Conservation (phyloP, 192 early-diverging fungal species). For the Pilobolus umbonatus region DNA sequence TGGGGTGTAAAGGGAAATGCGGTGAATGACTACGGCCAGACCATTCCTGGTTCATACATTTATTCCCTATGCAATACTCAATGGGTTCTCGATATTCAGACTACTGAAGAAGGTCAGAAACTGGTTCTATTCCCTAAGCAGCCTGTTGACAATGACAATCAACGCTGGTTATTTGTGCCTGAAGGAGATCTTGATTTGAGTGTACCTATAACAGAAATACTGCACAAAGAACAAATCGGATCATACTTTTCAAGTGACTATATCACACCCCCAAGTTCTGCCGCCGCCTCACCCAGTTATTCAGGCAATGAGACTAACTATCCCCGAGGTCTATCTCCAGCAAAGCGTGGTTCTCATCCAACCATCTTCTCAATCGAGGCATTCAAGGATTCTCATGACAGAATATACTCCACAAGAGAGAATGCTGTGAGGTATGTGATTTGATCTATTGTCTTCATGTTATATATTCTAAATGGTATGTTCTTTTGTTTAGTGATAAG, state of each 20-base stretch:
- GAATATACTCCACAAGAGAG: constrained; percentile 19
- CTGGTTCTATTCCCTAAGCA: constrained; percentile 26
- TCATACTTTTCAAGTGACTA: neutral
- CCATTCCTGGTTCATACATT: constrained; percentile 19
- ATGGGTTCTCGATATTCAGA: constrained; percentile 32
- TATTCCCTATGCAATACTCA: constrained; percentile 25
- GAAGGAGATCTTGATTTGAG: constrained; percentile 7
- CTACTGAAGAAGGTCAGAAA: constrained; percentile 2
- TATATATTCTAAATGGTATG: neutral
- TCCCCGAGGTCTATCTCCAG: constrained; percentile 13
- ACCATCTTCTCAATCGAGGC: constrained; percentile 16
- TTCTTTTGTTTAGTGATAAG: constrained; percentile 28
- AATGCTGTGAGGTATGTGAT: constrained; percentile 16
- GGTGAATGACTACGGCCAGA: constrained; percentile 10
- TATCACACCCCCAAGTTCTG: constrained; percentile 9
- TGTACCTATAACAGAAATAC: constrained; percentile 6
- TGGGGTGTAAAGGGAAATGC: constrained; percentile 24
- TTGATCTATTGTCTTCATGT: neutral
- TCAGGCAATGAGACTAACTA: neutral
- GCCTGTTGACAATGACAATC: constrained; percentile 29
- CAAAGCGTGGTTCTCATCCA: constrained; percentile 27
- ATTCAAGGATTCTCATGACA: constrained; percentile 27
- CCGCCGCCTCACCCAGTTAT: constrained; percentile 2
- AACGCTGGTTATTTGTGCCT: constrained; percentile 27
- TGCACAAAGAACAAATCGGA: neutral